A percentile compares a stretch with the other conserved stretches of the same genome.
Evolutionary conservation across 306 rosid genomes (phyloP).

Genomic region (Trifolium repens): DNA sequence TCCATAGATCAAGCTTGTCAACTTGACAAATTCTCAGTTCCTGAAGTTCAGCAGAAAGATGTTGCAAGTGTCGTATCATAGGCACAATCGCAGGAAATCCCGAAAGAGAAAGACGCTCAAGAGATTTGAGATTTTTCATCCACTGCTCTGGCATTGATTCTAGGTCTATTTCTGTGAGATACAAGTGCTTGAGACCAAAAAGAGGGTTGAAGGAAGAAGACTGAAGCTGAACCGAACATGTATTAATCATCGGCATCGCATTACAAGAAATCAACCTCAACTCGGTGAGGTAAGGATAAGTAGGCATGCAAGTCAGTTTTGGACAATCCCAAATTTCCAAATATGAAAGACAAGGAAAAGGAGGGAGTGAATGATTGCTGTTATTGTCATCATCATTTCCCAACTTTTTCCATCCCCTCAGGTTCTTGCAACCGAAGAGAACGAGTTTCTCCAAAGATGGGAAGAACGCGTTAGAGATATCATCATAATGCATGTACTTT

Average conservation of each 20-base stretch:
- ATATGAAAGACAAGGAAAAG: slow-evolving; percentile 7
- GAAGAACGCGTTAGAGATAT: slow-evolving; percentile 5
- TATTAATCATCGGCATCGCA: background rate
- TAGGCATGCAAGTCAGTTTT: slow-evolving; percentile 11
- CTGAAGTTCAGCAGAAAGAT: slow-evolving; percentile 4
- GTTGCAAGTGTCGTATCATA: slow-evolving; percentile 7
- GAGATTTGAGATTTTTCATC: slow-evolving; percentile 26
- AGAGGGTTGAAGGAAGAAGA: background rate
- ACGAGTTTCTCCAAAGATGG: slow-evolving; percentile 1
- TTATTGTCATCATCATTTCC: background rate
- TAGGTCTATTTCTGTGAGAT: slow-evolving; percentile 20
- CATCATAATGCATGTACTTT: slow-evolving; percentile 3
- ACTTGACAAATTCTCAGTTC: slow-evolving; percentile 23
- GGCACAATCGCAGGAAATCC: slow-evolving; percentile 5
- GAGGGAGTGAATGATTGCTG: background rate
- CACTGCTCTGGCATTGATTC: slow-evolving; percentile 16
- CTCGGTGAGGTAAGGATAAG: background rate
- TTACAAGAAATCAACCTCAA: slow-evolving; percentile 11
- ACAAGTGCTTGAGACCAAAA: slow-evolving; percentile 8
- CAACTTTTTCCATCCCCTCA: background rate
- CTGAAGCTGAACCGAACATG: slow-evolving; percentile 14
- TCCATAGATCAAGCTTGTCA: slow-evolving; percentile 14
- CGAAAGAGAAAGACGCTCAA: slow-evolving; percentile 1
- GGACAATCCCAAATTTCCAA: slow-evolving; percentile 25
- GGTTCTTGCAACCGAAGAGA: slow-evolving; percentile 4